These are phyloP conservation scores for Raphanus sativus DNA, from an alignment of 345 rosid species.

Conservation along the genomic window DNA sequence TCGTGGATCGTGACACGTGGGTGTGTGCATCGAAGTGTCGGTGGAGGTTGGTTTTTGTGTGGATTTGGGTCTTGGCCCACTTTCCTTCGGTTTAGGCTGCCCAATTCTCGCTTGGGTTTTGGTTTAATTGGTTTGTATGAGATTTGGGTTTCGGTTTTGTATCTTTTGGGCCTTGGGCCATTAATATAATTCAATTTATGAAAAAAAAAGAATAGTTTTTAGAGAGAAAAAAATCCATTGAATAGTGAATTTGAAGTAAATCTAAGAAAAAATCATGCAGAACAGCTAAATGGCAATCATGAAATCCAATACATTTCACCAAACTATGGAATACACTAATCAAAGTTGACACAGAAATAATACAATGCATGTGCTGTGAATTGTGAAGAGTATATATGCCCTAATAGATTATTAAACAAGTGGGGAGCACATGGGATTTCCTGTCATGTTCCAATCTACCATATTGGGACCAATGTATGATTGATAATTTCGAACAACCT, in stretches of 20 bases:
- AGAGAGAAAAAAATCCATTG: background rate
- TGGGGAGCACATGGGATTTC: conserved; percentile 23
- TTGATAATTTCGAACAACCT: conserved; percentile 25
- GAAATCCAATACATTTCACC: background rate
- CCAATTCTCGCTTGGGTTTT: too few relatives aligned
- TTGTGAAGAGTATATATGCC: conserved; percentile 15
- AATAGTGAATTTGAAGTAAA: background rate
- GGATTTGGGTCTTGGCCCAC: too few relatives aligned
- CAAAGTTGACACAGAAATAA: conserved; percentile 2
- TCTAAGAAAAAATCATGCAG: background rate
- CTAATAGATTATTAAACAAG: conserved; percentile 10
- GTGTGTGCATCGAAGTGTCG: too few relatives aligned
- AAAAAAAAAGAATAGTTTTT: background rate
- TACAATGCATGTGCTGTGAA: conserved; percentile 19
- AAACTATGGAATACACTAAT: background rate
- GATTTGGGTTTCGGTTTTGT: too few relatives aligned
- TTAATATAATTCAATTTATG: too few relatives aligned
- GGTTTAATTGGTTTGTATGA: too few relatives aligned
- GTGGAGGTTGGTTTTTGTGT: too few relatives aligned
- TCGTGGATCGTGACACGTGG: too few relatives aligned
- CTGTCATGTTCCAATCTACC: conserved; percentile 30
- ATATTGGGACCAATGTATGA: conserved; percentile 17
- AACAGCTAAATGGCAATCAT: background rate
- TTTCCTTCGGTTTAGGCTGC: too few relatives aligned
- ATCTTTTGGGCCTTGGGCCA: too few relatives aligned